Evolutionary conservation across 495 filamentous ascomycete species (phyloP).

Genomic region (Penicillium crystallinum): DNA sequence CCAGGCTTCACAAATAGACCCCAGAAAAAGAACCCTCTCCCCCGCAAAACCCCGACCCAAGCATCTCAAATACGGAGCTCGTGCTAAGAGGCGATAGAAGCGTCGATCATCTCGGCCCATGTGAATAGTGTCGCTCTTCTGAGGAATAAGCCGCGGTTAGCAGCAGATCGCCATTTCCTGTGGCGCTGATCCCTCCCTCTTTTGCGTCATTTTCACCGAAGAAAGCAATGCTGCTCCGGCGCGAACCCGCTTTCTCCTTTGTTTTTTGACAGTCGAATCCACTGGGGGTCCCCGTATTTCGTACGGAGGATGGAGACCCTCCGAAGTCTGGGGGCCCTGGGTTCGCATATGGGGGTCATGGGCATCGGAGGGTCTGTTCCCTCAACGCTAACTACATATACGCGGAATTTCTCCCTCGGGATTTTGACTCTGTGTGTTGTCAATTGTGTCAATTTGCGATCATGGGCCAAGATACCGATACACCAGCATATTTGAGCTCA

Average conservation of each 20-base stretch:
- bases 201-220: slow-evolving; percentile 3
- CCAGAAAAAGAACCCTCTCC: not conserved
- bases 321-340: slow-evolving; percentile 5
- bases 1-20: not conserved
- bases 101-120: slow-evolving; percentile 9
- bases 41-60: slow-evolving; percentile 4
- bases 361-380: not conserved
- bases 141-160: slow-evolving; percentile 19
- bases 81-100: not conserved
- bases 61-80: not conserved
- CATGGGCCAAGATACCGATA: slow-evolving; percentile 24
- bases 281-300: not conserved
- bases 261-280: not conserved
- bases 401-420: not conserved
- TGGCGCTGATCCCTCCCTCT: slow-evolving; percentile 12
- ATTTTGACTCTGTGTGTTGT: not conserved
- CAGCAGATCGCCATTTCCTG: slow-evolving; percentile 24
- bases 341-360: not conserved
- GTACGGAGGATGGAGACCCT: not conserved
- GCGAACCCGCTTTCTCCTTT: slow-evolving; percentile 6
- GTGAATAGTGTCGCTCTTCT: not conserved
- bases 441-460: slow-evolving; percentile 3
- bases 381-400: slow-evolving; percentile 1
- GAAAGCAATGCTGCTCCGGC: slow-evolving; percentile 20
- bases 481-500: slow-evolving; percentile 24